Evolutionary conservation across 768 basidiomycete genomes (phyloP).

Genomic region (Naematelia aurantialba): DNA sequence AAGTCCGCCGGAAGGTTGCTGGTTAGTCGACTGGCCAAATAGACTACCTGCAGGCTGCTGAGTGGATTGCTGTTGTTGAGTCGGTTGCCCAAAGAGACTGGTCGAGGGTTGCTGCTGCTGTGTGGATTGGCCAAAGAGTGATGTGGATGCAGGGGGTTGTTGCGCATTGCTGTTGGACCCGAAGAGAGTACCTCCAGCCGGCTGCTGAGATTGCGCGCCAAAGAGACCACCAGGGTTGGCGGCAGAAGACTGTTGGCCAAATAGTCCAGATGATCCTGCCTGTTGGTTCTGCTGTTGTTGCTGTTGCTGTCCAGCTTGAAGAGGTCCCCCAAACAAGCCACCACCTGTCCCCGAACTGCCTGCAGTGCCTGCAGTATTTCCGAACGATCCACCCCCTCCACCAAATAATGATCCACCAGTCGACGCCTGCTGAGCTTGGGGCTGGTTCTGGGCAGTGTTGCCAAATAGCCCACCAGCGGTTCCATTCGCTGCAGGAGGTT

Average conservation of each 20-base stretch:
- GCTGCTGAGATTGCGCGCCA: conserved; percentile 9
- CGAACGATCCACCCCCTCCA: not conserved
- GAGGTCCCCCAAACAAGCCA: not conserved
- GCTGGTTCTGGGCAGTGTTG: conserved; percentile 1
- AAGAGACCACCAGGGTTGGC: conserved; percentile 12
- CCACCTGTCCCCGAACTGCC: not conserved
- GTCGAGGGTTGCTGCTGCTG: conserved; percentile 11
- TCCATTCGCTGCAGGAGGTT: conserved; percentile 6
- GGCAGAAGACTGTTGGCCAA: conserved; percentile 11
- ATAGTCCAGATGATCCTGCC: conserved; percentile 10
- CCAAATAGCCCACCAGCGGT: conserved; percentile 7
- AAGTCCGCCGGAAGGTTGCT: conserved; percentile 3
- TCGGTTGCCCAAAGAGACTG: conserved; percentile 12
- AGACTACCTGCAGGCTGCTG: conserved; percentile 1
- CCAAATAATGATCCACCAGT: not conserved
- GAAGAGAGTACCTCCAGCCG: conserved; percentile 6
- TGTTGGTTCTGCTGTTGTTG: not conserved
- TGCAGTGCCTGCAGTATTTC: not conserved
- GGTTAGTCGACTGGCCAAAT: conserved; percentile 12
- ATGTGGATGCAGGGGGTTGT: not conserved
- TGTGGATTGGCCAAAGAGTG: conserved; percentile 4
- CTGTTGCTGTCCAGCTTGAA: no score
- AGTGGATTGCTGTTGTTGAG: not conserved
- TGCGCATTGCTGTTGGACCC: conserved; percentile 7
- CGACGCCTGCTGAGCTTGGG: conserved; percentile 2